These are phyloP conservation scores for Neonectria faginata DNA, from an alignment of 2,329 filamentous ascomycete species.

Conservation along the genomic window DNA sequence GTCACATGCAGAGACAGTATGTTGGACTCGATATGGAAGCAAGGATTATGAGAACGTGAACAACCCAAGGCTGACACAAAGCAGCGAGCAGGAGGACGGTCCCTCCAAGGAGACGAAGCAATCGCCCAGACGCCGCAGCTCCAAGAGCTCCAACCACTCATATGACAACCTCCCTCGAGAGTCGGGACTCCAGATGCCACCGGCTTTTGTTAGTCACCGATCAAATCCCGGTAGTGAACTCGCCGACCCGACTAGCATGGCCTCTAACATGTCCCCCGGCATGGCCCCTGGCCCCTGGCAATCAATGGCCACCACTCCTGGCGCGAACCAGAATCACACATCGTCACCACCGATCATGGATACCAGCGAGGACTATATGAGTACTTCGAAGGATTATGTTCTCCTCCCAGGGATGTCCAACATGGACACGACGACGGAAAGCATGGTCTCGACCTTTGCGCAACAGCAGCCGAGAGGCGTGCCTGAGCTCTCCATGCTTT, in stretches of 20 bases:
- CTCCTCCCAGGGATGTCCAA: constrained; percentile 33
- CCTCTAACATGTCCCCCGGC: constrained; percentile 18
- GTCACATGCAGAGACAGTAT: constrained; percentile 61
- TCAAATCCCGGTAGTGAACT: constrained; percentile 25
- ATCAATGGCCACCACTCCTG: constrained; percentile 27
- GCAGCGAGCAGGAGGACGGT: constrained; percentile 39
- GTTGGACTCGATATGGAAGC: constrained; percentile 30
- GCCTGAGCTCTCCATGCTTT: constrained; percentile 40
- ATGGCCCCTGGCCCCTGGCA: constrained; percentile 42
- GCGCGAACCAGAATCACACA: constrained; percentile 29
- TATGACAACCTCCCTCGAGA: constrained; percentile 30
- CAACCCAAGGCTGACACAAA: constrained; percentile 30
- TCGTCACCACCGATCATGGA: constrained; percentile 31
- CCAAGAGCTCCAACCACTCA: constrained; percentile 35
- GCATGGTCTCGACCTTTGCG: constrained; percentile 35
- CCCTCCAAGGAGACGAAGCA: constrained; percentile 18
- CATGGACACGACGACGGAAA: constrained; percentile 32
- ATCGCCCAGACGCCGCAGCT: constrained; percentile 26
- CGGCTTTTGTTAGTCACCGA: constrained; percentile 27
- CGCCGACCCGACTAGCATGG: constrained; percentile 29
- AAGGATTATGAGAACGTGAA: background rate
- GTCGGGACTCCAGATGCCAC: constrained; percentile 38
- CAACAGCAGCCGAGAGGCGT: constrained; percentile 42
- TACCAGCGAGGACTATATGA: constrained; percentile 39
- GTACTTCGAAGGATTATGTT: constrained; percentile 40